Evolutionary conservation across 192 early-diverging fungal genomes (phyloP).

Genomic region (Backusella mclennaniae): DNA sequence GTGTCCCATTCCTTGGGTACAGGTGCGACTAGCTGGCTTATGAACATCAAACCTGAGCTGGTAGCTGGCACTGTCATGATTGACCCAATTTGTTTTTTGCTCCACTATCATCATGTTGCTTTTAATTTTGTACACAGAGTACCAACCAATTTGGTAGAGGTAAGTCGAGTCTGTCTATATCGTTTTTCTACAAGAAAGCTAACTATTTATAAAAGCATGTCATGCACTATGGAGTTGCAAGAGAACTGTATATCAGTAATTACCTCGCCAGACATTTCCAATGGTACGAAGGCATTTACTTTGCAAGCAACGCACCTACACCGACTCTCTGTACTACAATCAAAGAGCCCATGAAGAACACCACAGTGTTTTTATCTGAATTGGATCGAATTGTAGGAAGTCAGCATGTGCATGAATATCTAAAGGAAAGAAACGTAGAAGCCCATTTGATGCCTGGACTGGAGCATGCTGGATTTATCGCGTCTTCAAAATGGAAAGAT

Average conservation of each 20-base stretch:
- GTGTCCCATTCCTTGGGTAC: constrained; percentile 70
- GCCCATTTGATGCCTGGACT: constrained; percentile 40
- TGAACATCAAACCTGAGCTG: constrained; percentile 47
- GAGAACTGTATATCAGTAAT: constrained; percentile 63
- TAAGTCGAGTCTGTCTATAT: not conserved
- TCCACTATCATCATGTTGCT: constrained; percentile 60
- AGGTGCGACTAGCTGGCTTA: constrained; percentile 55
- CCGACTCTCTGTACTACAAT: not conserved
- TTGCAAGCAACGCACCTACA: constrained; percentile 12
- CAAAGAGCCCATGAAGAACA: constrained; percentile 9
- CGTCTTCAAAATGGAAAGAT: constrained; percentile 26
- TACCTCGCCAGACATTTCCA: constrained; percentile 55
- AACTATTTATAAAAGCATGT: constrained; percentile 41
- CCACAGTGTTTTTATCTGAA: constrained; percentile 45
- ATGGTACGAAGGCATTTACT: constrained; percentile 46
- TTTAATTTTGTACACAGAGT: constrained; percentile 57
- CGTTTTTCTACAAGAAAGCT: not conserved
- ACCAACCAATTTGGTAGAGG: constrained; percentile 36
- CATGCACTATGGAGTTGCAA: constrained; percentile 54
- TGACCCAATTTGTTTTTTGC: constrained; percentile 67
- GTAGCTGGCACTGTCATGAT: constrained; percentile 55
- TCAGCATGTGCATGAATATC: constrained; percentile 34
- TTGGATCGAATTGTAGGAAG: constrained; percentile 44
- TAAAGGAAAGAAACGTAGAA: constrained; percentile 37
- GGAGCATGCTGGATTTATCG: constrained; percentile 46